Evolutionary conservation across 768 basidiomycete species (phyloP).

Genomic region (Lactarius evosmus): DNA sequence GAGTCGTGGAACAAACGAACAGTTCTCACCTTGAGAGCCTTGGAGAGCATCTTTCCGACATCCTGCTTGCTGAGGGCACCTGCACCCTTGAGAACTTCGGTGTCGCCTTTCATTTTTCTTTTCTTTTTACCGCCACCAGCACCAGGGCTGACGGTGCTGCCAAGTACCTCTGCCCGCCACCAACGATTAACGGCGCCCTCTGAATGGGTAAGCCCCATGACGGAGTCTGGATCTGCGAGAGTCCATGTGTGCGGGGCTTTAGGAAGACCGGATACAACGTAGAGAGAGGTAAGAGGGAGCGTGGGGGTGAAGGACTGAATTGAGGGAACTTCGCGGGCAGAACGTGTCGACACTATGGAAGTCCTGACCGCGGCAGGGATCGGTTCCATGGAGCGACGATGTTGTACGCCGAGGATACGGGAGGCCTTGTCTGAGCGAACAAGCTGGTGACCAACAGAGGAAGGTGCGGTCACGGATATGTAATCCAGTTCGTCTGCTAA

Average conservation of each 20-base stretch:
- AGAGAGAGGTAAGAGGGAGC: slow-evolving; percentile 75
- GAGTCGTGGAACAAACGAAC: not conserved
- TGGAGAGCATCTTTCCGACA: slow-evolving; percentile 86
- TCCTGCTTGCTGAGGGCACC: slow-evolving; percentile 83
- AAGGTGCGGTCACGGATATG: slow-evolving; percentile 47
- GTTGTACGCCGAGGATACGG: slow-evolving; percentile 69
- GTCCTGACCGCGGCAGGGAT: slow-evolving; percentile 74
- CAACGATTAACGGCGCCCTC: slow-evolving; percentile 84
- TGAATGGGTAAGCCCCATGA: slow-evolving; percentile 74
- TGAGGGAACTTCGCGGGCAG: slow-evolving; percentile 53
- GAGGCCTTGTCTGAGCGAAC: slow-evolving; percentile 70
- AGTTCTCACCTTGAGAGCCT: slow-evolving; percentile 73
- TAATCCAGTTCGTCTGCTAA: slow-evolving; percentile 76
- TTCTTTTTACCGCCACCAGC: slow-evolving; percentile 72
- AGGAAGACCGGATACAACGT: slow-evolving; percentile 84
- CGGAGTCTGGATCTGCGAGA: slow-evolving; percentile 78
- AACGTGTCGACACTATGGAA: slow-evolving; percentile 75
- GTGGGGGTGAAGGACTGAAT: slow-evolving; percentile 64
- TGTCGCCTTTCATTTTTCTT: slow-evolving; percentile 59
- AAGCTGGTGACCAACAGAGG: slow-evolving; percentile 35
- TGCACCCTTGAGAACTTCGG: slow-evolving; percentile 66
- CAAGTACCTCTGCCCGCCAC: slow-evolving; percentile 91
- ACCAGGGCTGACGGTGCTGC: slow-evolving; percentile 81
- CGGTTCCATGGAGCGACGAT: slow-evolving; percentile 79
- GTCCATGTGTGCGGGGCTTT: slow-evolving; percentile 91